phyloP scores from a whole-genome alignment of 2,329 filamentous ascomycete genomes.

The Metarhizium anisopliae region DNA sequence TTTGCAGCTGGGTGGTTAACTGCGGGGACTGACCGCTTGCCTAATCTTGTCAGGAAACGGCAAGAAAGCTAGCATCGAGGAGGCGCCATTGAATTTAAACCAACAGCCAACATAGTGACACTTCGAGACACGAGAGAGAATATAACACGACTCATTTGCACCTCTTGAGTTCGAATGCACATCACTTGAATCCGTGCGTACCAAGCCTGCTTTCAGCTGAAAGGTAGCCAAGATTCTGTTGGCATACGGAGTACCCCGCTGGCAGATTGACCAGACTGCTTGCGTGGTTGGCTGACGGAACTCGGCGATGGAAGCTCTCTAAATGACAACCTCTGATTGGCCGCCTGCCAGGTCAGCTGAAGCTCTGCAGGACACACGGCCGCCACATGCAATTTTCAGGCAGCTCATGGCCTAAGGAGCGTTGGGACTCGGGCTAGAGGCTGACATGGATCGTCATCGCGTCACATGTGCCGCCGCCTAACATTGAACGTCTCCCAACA shows the following conservation, averaged over 20 bases:
- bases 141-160: too few relatives aligned
- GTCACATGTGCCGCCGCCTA: slow-evolving; percentile 3
- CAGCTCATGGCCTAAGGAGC: background rate
- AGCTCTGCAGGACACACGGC: background rate
- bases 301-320: background rate
- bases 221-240: too few relatives aligned
- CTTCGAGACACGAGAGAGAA: too few relatives aligned
- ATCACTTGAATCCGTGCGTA: too few relatives aligned
- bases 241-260: too few relatives aligned
- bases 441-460: background rate
- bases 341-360: slow-evolving; percentile 1
- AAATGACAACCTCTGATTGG: background rate
- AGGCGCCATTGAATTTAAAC: too few relatives aligned
- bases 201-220: too few relatives aligned
- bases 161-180: too few relatives aligned
- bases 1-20: background rate
- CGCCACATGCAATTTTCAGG: background rate
- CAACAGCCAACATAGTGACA: too few relatives aligned
- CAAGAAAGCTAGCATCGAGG: too few relatives aligned
- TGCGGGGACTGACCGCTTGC: background rate
- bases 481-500: background rate
- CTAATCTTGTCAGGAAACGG: background rate
- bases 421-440: background rate
- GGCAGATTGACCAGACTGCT: too few relatives aligned
- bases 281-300: background rate